Percentiles rank a stretch among this genome's conserved stretches.
phyloP scores from a whole-genome alignment of 768 basidiomycete species.

The Lepiota subincarnata region DNA sequence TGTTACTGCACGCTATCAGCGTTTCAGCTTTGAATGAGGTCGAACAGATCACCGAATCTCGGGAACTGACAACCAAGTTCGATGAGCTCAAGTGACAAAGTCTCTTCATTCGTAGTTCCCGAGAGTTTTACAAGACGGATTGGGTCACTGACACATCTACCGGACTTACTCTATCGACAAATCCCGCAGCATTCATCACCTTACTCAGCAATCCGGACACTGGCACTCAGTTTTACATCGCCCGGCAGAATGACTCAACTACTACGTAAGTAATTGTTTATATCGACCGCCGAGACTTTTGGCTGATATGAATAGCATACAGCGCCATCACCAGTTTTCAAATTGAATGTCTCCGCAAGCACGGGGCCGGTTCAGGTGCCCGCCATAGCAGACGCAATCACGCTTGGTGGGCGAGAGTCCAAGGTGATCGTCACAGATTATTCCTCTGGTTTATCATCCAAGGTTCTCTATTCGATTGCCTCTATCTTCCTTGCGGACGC shows the following conservation, averaged over 20 bases:
- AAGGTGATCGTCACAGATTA: slow-evolving; percentile 74
- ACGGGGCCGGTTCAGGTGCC: slow-evolving; percentile 54
- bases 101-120: slow-evolving; percentile 74
- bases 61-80: slow-evolving; percentile 64
- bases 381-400: slow-evolving; percentile 46
- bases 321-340: slow-evolving; percentile 53
- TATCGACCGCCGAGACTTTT: not conserved
- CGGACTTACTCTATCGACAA: slow-evolving; percentile 36
- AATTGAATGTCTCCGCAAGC: slow-evolving; percentile 53
- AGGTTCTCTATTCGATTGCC: slow-evolving; percentile 67
- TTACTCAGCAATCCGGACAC: slow-evolving; percentile 67
- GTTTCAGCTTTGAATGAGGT: not conserved
- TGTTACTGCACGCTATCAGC: not conserved
- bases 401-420: slow-evolving; percentile 66
- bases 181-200: slow-evolving; percentile 54
- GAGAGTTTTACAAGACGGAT: slow-evolving; percentile 77
- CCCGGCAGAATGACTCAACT: slow-evolving; percentile 62
- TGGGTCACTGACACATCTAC: slow-evolving; percentile 61
- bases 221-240: slow-evolving; percentile 61
- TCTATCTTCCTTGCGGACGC: slow-evolving; percentile 62
- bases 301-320: not conserved
- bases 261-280: slow-evolving; percentile 46
- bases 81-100: slow-evolving; percentile 76
- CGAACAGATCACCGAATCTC: slow-evolving; percentile 56
- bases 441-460: slow-evolving; percentile 56